Evolutionary conservation across 164 flowering plant genomes (phyloP).

Genomic region (Vitis rupestris): DNA sequence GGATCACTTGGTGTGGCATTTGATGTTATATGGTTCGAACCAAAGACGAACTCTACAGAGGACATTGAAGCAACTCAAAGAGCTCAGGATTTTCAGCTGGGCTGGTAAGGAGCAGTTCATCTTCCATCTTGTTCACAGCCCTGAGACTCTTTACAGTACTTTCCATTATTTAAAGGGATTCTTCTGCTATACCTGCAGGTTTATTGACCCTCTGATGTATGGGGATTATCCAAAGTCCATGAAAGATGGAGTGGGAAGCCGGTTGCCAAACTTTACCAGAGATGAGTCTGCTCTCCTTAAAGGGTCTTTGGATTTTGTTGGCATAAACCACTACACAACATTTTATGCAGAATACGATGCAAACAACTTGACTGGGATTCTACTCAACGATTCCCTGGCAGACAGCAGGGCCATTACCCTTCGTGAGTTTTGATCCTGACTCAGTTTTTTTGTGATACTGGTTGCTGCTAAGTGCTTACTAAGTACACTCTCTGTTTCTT

Average conservation of each 20-base stretch:
- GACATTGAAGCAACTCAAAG: constrained; percentile 83
- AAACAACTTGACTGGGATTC: constrained; percentile 29
- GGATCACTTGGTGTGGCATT: constrained; percentile 71
- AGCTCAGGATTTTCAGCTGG: constrained; percentile 88
- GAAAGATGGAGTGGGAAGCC: constrained; percentile 63
- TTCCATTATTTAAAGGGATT: too few species aligned
- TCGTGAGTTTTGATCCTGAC: constrained; percentile 47
- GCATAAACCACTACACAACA: constrained; percentile 95
- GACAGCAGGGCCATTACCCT: constrained; percentile 73
- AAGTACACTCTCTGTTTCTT: too few species aligned
- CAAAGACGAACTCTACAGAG: constrained; percentile 52
- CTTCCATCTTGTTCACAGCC: too few species aligned
- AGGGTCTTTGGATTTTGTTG: constrained; percentile 87
- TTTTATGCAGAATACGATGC: constrained; percentile 54
- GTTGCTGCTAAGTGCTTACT: too few species aligned
- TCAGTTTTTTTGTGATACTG: too few species aligned
- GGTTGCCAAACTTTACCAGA: constrained; percentile 68
- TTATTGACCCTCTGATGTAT: constrained; percentile 72
- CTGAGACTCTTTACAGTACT: too few species aligned
- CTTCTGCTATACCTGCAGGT: constrained; percentile 42
- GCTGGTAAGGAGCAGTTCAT: constrained; percentile 51
- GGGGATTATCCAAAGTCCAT: constrained; percentile 88
- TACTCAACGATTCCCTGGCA: constrained; percentile 63
- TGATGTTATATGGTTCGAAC: constrained; percentile 86
- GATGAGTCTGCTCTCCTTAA: constrained; percentile 55